Conservation (phyloP, 768 basidiomycete genomes). For the Leccinum uliginosum region DNA sequence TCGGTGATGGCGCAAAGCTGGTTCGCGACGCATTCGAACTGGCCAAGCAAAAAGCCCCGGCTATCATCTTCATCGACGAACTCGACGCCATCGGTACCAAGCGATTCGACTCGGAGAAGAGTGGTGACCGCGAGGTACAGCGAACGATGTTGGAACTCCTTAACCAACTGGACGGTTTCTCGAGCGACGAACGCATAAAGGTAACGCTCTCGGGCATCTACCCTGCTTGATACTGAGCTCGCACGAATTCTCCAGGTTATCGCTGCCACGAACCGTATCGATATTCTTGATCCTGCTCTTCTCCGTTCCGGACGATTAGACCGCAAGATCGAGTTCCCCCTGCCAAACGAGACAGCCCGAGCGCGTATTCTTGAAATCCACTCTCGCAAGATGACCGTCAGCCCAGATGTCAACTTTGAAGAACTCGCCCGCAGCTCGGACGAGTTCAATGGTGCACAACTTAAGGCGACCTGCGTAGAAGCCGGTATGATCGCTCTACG, state of each 20-base stretch:
- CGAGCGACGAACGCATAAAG: constrained; percentile 96
- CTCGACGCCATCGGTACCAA: constrained; percentile 99
- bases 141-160: constrained; percentile 99
- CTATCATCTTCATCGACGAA: constrained; percentile 99
- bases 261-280: constrained; percentile 97
- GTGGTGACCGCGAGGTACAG: constrained; percentile 99
- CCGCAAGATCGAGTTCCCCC: constrained; percentile 97
- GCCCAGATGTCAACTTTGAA: constrained; percentile 89
- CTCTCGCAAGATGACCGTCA: constrained; percentile 91
- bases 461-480: constrained; percentile 98
- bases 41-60: constrained; percentile 96
- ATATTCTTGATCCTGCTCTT: constrained; percentile 97
- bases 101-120: constrained; percentile 98
- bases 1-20: constrained; percentile 98
- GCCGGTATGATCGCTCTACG: constrained; percentile 98
- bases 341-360: constrained; percentile 95
- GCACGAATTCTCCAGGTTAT: constrained; percentile 65
- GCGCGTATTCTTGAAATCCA: constrained; percentile 96
- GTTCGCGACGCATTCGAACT: constrained; percentile 98
- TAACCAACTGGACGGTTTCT: constrained; percentile 97
- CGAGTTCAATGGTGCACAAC: constrained; percentile 95
- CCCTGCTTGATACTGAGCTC: constrained; percentile 1
- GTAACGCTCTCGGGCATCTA: constrained; percentile 34
- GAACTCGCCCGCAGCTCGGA: constrained; percentile 96
- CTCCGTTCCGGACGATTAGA: constrained; percentile 97